These are phyloP conservation scores for Poronia punctata DNA, from an alignment of 495 filamentous ascomycete species.

Conservation along the genomic window DNA sequence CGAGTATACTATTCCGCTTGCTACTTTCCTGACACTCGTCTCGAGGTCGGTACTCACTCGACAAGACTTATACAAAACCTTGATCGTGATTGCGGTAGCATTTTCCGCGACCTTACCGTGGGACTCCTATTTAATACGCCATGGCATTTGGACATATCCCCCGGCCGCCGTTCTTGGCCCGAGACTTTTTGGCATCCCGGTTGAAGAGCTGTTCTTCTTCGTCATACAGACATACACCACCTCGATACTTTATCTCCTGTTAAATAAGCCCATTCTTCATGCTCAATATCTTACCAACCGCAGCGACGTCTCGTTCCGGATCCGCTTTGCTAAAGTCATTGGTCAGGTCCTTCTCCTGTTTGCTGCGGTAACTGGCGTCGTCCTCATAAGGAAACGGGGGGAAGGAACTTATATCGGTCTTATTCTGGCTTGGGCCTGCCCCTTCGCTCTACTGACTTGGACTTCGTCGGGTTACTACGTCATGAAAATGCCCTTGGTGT, in stretches of 20 bases:
- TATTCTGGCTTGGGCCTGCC: constrained; percentile 59
- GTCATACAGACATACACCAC: constrained; percentile 69
- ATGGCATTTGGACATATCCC: constrained; percentile 62
- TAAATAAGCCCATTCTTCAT: constrained; percentile 56
- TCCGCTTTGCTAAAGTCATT: constrained; percentile 11
- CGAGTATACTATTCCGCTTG: constrained; percentile 60
- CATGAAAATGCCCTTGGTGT: constrained; percentile 43
- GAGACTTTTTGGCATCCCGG: constrained; percentile 50
- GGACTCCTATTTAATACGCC: constrained; percentile 62
- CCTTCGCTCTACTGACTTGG: constrained; percentile 58
- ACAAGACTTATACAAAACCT: constrained; percentile 52
- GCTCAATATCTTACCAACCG: constrained; percentile 43
- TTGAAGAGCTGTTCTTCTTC: constrained; percentile 69
- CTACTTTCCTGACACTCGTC: constrained; percentile 46
- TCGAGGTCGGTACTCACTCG: constrained; percentile 52
- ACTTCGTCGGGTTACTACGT: constrained; percentile 52
- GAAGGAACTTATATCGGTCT: constrained; percentile 55
- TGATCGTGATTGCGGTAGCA: constrained; percentile 48
- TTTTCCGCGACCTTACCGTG: constrained; percentile 58
- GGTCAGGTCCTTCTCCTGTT: constrained; percentile 38
- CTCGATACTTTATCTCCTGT: constrained; percentile 53
- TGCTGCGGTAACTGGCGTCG: constrained; percentile 29
- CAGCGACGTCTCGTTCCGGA: constrained; percentile 13
- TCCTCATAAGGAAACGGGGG: constrained; percentile 34
- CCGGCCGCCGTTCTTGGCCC: constrained; percentile 49